Evolutionary conservation across 352 stramenopile species (phyloP).

Genomic region (Globisporangium mamillatum): DNA sequence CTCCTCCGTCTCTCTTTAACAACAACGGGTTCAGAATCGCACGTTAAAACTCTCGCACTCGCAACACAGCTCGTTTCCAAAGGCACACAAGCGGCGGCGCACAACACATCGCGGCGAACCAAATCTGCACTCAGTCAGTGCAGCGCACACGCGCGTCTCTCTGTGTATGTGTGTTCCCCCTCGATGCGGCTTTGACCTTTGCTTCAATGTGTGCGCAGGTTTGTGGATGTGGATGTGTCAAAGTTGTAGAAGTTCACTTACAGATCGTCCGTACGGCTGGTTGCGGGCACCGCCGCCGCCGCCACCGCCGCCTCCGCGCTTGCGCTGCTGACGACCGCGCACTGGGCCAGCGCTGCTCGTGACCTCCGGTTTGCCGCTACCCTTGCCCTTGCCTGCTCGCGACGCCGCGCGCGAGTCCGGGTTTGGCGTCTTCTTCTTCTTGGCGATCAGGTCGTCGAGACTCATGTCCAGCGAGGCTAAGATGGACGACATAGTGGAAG

Average conservation of each 20-base stretch:
- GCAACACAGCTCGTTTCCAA: not conserved
- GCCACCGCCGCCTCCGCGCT: slow-evolving; percentile 22
- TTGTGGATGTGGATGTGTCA: slow-evolving; percentile 7
- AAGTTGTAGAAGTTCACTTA: slow-evolving; percentile 39
- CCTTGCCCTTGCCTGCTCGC: slow-evolving; percentile 17
- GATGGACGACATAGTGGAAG: slow-evolving; percentile 69
- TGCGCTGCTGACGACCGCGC: slow-evolving; percentile 26
- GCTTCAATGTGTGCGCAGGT: not conserved
- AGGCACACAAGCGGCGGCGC: not conserved
- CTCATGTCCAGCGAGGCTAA: slow-evolving; percentile 83
- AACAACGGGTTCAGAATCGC: slow-evolving; percentile 15
- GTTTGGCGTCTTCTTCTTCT: slow-evolving; percentile 65
- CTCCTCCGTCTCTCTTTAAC: slow-evolving; percentile 21
- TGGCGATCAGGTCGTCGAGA: slow-evolving; percentile 77
- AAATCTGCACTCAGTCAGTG: too few species aligned
- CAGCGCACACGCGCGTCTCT: not conserved
- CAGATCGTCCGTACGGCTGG: slow-evolving; percentile 67
- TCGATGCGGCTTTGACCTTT: not conserved
- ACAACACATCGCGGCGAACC: slow-evolving; percentile 4
- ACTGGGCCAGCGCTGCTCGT: slow-evolving; percentile 37
- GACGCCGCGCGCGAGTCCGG: slow-evolving; percentile 48
- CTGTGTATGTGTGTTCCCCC: slow-evolving; percentile 3
- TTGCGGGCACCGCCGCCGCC: slow-evolving; percentile 28
- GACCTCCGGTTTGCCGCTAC: slow-evolving; percentile 14
- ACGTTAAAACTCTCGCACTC: slow-evolving; percentile 10